A percentile compares a stretch with the other conserved stretches of the same genome.
Conservation (phyloP, 2,329 filamentous ascomycete genomes). For the Diaporthe sp. region DNA sequence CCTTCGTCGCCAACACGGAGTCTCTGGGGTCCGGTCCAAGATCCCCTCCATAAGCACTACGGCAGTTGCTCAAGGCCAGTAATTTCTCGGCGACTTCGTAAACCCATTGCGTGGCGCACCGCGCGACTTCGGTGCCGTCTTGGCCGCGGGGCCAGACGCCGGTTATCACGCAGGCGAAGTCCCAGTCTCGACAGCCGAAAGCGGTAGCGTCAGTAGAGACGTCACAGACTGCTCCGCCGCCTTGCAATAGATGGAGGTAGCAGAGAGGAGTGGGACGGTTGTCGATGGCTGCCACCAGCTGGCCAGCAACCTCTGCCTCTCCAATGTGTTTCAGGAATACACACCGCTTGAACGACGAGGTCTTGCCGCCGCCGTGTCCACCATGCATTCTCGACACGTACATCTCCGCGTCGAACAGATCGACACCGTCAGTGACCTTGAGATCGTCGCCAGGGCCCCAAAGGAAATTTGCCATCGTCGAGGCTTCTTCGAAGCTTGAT, state of each 20-base stretch:
- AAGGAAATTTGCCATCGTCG: constrained; percentile 30
- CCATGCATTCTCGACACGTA: constrained; percentile 73
- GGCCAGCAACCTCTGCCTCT: constrained; percentile 48
- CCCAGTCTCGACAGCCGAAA: constrained; percentile 75
- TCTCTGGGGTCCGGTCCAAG: constrained; percentile 75
- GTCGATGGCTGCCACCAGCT: constrained; percentile 48
- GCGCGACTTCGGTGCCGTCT: constrained; percentile 59
- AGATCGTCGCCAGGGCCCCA: constrained; percentile 52
- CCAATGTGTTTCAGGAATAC: constrained; percentile 69
- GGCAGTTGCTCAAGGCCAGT: constrained; percentile 58
- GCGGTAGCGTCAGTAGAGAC: constrained; percentile 62
- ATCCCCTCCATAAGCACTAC: constrained; percentile 71
- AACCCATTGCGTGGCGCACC: constrained; percentile 65
- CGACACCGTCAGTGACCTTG: constrained; percentile 60
- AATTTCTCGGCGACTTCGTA: constrained; percentile 64
- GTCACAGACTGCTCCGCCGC: constrained; percentile 66
- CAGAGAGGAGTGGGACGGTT: no score
- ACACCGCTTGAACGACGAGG: constrained; percentile 75
- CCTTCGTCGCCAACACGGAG: constrained; percentile 60
- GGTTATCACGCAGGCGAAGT: constrained; percentile 75
- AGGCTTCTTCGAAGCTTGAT: constrained; percentile 36
- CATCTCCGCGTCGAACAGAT: constrained; percentile 71
- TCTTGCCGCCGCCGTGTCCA: constrained; percentile 70
- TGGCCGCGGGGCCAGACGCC: constrained; percentile 71
- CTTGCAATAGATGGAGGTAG: constrained; percentile 70